These are phyloP conservation scores for Spergularia marina DNA, from an alignment of 148 eudicot species.

Conservation along the genomic window DNA sequence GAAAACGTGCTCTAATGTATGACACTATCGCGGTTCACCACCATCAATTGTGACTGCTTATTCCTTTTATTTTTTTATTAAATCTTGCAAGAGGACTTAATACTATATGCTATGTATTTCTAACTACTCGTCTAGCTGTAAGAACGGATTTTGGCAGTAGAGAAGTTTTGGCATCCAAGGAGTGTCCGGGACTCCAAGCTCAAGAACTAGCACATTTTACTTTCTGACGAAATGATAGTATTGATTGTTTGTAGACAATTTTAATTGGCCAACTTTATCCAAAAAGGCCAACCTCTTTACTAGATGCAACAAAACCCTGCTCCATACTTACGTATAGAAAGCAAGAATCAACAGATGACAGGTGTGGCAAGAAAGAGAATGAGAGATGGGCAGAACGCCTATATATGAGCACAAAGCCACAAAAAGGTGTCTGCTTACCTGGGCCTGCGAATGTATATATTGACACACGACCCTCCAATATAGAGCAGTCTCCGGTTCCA, in stretches of 20 bases:
- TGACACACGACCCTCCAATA: slow-evolving; percentile 83
- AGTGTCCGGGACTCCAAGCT: neutral
- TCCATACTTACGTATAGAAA: neutral
- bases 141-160: neutral
- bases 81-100: neutral
- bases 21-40: neutral
- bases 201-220: neutral
- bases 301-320: neutral
- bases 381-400: neutral
- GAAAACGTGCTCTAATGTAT: neutral
- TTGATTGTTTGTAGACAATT: neutral
- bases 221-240: too few relatives aligned
- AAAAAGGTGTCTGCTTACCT: slow-evolving; percentile 38
- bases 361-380: neutral
- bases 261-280: neutral
- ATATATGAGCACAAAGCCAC: neutral
- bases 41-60: neutral
- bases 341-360: neutral
- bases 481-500: slow-evolving; percentile 89
- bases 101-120: neutral
- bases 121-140: neutral
- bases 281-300: neutral
- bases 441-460: slow-evolving; percentile 72
- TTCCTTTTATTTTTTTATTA: neutral
- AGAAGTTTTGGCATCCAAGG: neutral